Percentiles rank a stretch among this genome's conserved stretches.
These are phyloP conservation scores for Leonotis leonurus DNA, from an alignment of 257 asterid genomes.

Conservation along the genomic window DNA sequence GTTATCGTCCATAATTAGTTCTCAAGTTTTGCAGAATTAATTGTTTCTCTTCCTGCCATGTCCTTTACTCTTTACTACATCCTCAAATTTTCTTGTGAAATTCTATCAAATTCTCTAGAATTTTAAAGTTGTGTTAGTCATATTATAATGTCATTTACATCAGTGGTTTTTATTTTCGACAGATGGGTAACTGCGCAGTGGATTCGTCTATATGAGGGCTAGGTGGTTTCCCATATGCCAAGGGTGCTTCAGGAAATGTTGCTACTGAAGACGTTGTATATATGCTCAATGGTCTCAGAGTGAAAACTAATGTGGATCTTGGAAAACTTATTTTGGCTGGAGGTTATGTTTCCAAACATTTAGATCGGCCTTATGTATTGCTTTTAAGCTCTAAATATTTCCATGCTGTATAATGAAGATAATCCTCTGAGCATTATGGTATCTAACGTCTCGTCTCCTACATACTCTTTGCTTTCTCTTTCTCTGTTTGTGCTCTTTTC, in stretches of 20 bases:
- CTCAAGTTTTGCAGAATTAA: background rate
- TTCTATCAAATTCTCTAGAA: background rate
- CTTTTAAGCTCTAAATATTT: constrained; percentile 76
- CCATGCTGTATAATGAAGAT: no score
- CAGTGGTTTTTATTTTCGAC: constrained; percentile 14
- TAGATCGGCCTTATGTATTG: constrained; percentile 55
- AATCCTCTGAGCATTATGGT: no score
- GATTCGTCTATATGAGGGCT: constrained; percentile 90
- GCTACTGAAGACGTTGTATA: constrained; percentile 96
- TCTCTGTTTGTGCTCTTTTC: background rate
- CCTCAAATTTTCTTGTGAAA: background rate
- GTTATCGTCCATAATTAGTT: constrained; percentile 15
- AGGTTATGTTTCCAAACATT: constrained; percentile 63
- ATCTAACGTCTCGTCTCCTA: no score
- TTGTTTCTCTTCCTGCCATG: background rate
- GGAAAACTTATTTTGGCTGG: constrained; percentile 67
- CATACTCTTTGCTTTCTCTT: no score
- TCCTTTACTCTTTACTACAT: background rate
- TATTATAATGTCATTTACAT: background rate
- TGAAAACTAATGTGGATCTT: constrained; percentile 69
- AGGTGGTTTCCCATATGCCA: constrained; percentile 96
- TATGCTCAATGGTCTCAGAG: constrained; percentile 84
- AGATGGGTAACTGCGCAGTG: constrained; percentile 84
- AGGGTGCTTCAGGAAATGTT: constrained; percentile 95
- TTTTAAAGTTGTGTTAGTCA: background rate